phyloP scores from a whole-genome alignment of 768 basidiomycete species.

The Lepiota venenata region DNA sequence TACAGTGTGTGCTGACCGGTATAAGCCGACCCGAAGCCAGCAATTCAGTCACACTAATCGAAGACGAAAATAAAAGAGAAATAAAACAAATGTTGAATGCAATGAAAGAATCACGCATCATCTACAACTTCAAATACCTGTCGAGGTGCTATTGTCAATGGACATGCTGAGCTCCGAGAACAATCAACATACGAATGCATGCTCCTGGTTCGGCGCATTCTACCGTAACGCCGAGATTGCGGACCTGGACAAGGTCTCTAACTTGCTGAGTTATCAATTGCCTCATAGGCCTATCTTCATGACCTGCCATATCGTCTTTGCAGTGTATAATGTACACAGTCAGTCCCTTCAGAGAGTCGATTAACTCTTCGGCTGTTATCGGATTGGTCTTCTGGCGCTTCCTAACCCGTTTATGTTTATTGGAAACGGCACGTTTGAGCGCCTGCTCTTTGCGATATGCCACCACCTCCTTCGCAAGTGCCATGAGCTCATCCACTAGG shows the following conservation, averaged over 20 bases:
- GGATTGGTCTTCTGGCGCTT: conserved; percentile 39
- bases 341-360: conserved; percentile 53
- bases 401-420: conserved; percentile 29
- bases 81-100: background rate
- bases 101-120: background rate
- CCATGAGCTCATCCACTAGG: conserved; percentile 68
- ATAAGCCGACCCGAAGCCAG: background rate
- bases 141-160: background rate
- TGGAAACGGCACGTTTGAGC: conserved; percentile 17
- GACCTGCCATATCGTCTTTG: conserved; percentile 66
- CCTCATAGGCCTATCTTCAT: conserved; percentile 47
- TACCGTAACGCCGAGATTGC: conserved; percentile 68
- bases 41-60: no score
- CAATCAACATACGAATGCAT: conserved; percentile 60
- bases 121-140: conserved; percentile 9
- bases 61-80: background rate
- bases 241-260: conserved; percentile 52
- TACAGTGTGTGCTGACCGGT: conserved; percentile 7
- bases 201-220: conserved; percentile 77
- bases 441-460: conserved; percentile 30
- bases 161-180: background rate
- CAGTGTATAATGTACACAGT: conserved; percentile 83
- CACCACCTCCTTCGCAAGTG: conserved; percentile 63
- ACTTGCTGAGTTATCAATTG: conserved; percentile 77
- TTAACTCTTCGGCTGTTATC: conserved; percentile 38